Conservation (phyloP, 176 grass and related monocot species). For the Bolboschoenus planiculmis region DNA sequence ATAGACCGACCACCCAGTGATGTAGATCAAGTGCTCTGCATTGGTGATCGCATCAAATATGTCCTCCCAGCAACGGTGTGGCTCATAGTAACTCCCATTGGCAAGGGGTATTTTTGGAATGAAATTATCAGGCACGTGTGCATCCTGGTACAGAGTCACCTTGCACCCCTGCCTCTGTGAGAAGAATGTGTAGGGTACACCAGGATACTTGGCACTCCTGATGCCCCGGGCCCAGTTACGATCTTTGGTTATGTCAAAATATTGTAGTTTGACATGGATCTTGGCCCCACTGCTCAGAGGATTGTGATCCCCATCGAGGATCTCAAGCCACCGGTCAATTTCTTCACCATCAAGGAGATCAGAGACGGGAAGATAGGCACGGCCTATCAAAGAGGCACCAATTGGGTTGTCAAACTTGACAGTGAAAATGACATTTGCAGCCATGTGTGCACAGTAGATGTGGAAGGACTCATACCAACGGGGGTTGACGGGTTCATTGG, state of each 20-base stretch:
- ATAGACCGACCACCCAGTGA: constrained; percentile 83
- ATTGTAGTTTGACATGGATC: constrained; percentile 58
- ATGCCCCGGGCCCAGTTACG: constrained; percentile 52
- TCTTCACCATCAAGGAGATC: constrained; percentile 41
- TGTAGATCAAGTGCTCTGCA: constrained; percentile 70
- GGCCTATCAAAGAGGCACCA: constrained; percentile 72
- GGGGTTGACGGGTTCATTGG: constrained; percentile 63
- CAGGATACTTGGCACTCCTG: constrained; percentile 37
- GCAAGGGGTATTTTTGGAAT: constrained; percentile 71
- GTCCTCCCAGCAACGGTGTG: constrained; percentile 72
- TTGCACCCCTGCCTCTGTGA: constrained; percentile 81
- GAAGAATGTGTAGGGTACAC: constrained; percentile 86
- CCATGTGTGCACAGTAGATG: constrained; percentile 93
- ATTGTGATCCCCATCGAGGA: constrained; percentile 25
- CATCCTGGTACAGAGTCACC: constrained; percentile 87
- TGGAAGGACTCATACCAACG: constrained; percentile 91
- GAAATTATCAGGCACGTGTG: constrained; percentile 68
- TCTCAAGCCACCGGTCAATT: constrained; percentile 51
- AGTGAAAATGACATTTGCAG: constrained; percentile 63
- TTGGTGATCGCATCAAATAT: constrained; percentile 76
- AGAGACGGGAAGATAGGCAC: constrained; percentile 61
- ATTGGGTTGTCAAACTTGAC: constrained; percentile 67
- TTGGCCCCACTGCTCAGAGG: constrained; percentile 42
- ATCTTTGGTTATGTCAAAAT: constrained; percentile 48
- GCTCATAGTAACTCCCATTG: constrained; percentile 43